A percentile compares a stretch with the other conserved stretches of the same genome.
Evolutionary conservation across 2,329 filamentous ascomycete species (phyloP).

Genomic region (Ampelomyces quisqualis): DNA sequence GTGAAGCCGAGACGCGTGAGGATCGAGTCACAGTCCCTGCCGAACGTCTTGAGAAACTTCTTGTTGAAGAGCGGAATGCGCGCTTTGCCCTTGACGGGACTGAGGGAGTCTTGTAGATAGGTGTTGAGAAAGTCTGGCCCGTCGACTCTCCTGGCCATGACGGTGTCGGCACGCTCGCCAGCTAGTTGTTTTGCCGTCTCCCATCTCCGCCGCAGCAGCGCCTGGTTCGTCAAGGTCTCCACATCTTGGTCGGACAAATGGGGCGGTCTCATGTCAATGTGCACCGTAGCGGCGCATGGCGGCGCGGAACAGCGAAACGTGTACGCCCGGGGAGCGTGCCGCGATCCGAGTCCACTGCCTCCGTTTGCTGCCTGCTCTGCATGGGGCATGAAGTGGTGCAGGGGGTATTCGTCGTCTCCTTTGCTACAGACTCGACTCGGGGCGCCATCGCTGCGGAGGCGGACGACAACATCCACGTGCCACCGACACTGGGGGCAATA

Average conservation of each 20-base stretch:
- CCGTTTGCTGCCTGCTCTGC: constrained; percentile 17
- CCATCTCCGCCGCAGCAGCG: constrained; percentile 55
- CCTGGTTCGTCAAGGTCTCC: constrained; percentile 56
- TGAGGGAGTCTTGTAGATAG: constrained; percentile 62
- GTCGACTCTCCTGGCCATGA: constrained; percentile 54
- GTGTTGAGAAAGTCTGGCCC: constrained; percentile 58
- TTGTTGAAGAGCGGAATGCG: constrained; percentile 62
- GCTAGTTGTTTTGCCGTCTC: constrained; percentile 54
- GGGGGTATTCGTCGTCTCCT: constrained; percentile 51
- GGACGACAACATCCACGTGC: constrained; percentile 61
- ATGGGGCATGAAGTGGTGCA: constrained; percentile 60
- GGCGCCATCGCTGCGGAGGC: constrained; percentile 49
- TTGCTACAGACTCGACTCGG: constrained; percentile 45
- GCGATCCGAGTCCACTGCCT: constrained; percentile 15
- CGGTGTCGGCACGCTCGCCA: constrained; percentile 57
- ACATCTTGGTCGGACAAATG: constrained; percentile 53
- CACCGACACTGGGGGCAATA: constrained; percentile 63
- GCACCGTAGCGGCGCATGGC: constrained; percentile 57
- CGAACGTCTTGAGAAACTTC: constrained; percentile 64
- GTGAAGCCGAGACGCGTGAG: constrained; percentile 61
- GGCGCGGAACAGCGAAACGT: constrained; percentile 60
- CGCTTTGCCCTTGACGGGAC: constrained; percentile 52
- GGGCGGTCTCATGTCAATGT: constrained; percentile 56
- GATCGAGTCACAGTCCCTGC: constrained; percentile 60
- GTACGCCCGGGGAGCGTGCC: constrained; percentile 28